A percentile compares a stretch with the other conserved stretches of the same genome.
Evolutionary conservation across 1,284 basidiomycete genomes (phyloP).

Genomic region (Moesziomyces sp.): DNA sequence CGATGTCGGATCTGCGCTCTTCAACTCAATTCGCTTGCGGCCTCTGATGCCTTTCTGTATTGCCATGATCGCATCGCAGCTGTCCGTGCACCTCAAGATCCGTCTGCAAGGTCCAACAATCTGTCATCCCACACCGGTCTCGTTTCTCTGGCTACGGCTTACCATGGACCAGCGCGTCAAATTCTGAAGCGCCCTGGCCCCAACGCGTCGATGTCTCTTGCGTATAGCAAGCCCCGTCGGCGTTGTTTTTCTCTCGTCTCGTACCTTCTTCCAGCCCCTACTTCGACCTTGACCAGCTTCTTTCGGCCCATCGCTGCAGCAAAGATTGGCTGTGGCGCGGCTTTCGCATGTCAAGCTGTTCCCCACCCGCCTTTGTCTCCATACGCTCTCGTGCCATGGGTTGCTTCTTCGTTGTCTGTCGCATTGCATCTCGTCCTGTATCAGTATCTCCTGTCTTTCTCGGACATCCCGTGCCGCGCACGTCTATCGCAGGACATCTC

Average conservation of each 20-base stretch:
- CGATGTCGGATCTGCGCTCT: neutral
- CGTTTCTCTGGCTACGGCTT: slow-evolving; percentile 1
- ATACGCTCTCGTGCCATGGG: slow-evolving; percentile 10
- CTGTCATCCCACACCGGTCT: neutral
- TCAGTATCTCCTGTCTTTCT: slow-evolving; percentile 8
- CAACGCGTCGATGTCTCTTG: slow-evolving; percentile 11
- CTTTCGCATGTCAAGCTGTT: too few relatives aligned
- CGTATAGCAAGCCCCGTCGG: neutral
- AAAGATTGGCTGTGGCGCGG: too few relatives aligned
- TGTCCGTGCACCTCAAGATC: neutral
- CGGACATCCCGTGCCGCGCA: too few relatives aligned
- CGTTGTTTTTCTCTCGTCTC: neutral
- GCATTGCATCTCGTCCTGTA: slow-evolving; percentile 35
- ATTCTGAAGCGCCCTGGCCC: slow-evolving; percentile 53
- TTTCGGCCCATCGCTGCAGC: too few relatives aligned
- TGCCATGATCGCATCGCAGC: neutral
- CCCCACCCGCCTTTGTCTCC: neutral
- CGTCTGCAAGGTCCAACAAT: neutral
- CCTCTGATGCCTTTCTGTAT: neutral
- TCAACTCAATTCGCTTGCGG: too few relatives aligned
- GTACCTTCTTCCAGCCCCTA: neutral
- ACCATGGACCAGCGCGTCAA: slow-evolving; percentile 43
- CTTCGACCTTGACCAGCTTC: neutral
- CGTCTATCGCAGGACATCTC: neutral
- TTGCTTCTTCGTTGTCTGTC: slow-evolving; percentile 14